Conservation (phyloP, 805 yeast species). For the Candida namnaoensis region DNA sequence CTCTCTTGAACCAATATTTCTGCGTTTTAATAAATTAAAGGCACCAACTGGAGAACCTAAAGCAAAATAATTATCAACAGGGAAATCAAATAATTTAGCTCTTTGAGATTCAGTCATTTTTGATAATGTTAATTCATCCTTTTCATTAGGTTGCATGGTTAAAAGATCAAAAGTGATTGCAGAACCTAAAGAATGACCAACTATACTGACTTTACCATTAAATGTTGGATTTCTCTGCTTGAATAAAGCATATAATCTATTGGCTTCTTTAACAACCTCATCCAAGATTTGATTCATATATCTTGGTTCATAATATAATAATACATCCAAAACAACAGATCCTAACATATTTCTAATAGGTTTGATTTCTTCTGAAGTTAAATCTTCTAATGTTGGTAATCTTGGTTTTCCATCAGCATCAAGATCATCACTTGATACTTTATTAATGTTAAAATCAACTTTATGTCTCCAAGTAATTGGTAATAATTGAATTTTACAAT, state of each 20-base stretch:
- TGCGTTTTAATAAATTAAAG: slow-evolving; percentile 64
- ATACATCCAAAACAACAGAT: slow-evolving; percentile 77
- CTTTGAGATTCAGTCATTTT: slow-evolving; percentile 10
- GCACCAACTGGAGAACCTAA: slow-evolving; percentile 91
- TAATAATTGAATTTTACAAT: slow-evolving; percentile 68
- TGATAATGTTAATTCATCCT: slow-evolving; percentile 14
- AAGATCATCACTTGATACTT: slow-evolving; percentile 24
- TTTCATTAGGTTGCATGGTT: slow-evolving; percentile 30
- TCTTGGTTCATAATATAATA: slow-evolving; percentile 67
- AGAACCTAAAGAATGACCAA: slow-evolving; percentile 92
- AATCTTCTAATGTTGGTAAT: slow-evolving; percentile 58
- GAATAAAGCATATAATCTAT: slow-evolving; percentile 51
- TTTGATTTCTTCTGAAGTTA: slow-evolving; percentile 70
- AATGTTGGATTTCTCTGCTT: slow-evolving; percentile 58
- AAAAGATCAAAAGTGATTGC: slow-evolving; percentile 75
- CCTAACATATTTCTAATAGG: slow-evolving; percentile 75
- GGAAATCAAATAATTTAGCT: slow-evolving; percentile 46
- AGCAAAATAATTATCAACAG: slow-evolving; percentile 67
- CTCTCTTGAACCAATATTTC: slow-evolving; percentile 40
- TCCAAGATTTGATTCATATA: slow-evolving; percentile 54
- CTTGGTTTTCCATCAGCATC: slow-evolving; percentile 30
- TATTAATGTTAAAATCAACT: slow-evolving; percentile 48
- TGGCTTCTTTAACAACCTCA: slow-evolving; percentile 56
- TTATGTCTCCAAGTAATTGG: slow-evolving; percentile 92
- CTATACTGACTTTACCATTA: slow-evolving; percentile 71